Evolutionary conservation across 306 rosid genomes (phyloP).

Genomic region (Vigna reflexopilosa): DNA sequence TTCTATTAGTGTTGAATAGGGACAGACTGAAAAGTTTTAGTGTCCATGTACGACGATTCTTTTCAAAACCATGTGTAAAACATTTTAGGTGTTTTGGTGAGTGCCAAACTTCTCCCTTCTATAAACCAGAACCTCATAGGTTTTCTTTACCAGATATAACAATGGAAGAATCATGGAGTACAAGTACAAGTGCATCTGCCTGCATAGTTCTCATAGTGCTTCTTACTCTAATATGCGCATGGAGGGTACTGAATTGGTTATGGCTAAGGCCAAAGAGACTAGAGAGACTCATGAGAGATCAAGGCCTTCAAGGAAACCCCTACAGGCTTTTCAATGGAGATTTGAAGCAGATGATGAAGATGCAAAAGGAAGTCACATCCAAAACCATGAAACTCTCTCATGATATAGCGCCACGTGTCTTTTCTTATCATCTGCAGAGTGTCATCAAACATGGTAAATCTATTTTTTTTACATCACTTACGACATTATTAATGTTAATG

Average conservation of each 20-base stretch:
- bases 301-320: conserved; percentile 6
- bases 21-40: too few relatives aligned
- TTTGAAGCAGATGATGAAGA: background rate
- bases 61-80: too few relatives aligned
- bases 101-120: background rate
- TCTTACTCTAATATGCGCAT: background rate
- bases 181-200: too few relatives aligned
- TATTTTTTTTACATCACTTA: too few relatives aligned
- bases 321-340: background rate
- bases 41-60: too few relatives aligned
- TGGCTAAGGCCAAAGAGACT: conserved; percentile 17
- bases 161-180: background rate
- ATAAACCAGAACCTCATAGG: too few relatives aligned
- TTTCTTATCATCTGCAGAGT: background rate
- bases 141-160: background rate
- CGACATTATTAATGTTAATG: too few relatives aligned
- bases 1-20: too few relatives aligned
- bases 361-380: background rate
- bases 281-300: background rate
- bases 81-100: background rate
- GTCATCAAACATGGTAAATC: background rate
- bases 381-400: conserved; percentile 1
- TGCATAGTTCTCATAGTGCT: background rate
- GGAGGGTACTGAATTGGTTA: background rate
- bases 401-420: background rate